Base-by-base conservation (phyloP, 108 stramenopile species). In the Cylindrotheca closterium region DNA sequence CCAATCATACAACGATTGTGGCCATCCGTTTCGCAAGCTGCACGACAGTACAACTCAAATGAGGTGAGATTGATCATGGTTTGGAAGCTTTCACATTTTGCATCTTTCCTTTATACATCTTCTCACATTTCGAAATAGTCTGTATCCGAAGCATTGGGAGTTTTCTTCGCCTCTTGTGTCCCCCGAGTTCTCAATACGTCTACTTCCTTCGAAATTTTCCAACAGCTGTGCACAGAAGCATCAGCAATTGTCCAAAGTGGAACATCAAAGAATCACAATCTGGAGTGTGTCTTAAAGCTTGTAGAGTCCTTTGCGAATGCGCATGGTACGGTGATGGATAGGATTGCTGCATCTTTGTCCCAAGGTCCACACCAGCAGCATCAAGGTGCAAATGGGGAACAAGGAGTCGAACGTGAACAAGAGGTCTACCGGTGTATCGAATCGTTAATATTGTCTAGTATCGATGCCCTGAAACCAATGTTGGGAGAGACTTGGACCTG, bases 1-100 rank as follows among this genome's bases (percentile, higher is more conserved):
- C 37, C 58, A 2, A 55, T 87, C 2, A 48, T 87, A 22, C 42
- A 71, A 19, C 59, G 71, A 33, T 65, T 66, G 28, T 83, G 82
- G 82, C 80, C 80, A 22, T 53, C 53, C 19, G 55, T 87, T 45
- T 53, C 65, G 23, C 63, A 51, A 28, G 67, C 76, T 33, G 74
- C 60, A 15, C 51, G 67, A 32, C 68, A 54, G 34, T 79, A 49
- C 47, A 46, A 58, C 37, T 68, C 46, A 22, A 47, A 70, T 28
- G 78, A 81, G 50, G 86, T 87, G 63, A 70, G 77, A 48, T 19
- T 55, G 15, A 15, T 19, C 19, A n/a, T 22, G n/a, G 19, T 5
- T 5, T 8, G 21, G 21, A 22, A 51, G 15, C n/a, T 51, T 51
- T 12, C 17, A 12, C 8, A 24, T 29, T 56, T 49, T 24, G 8